phyloP scores from a whole-genome alignment of 169 alveolate genomes.

The Toxoplasma gondii region DNA sequence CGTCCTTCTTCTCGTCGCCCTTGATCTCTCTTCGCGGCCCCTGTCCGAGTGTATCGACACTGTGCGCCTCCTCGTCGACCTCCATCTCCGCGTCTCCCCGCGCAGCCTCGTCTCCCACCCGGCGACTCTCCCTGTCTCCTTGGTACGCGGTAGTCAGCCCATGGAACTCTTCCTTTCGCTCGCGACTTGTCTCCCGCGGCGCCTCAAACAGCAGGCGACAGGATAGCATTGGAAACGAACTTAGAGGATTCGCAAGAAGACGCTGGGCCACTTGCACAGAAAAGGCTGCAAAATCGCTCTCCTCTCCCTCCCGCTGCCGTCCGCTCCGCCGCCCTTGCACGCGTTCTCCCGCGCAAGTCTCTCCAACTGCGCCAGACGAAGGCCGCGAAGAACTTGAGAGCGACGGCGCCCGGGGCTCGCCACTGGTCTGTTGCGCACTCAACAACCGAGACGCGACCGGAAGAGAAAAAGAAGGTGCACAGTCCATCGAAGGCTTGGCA shows the following conservation, averaged over 20 bases:
- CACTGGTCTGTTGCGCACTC: no score
- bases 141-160: not conserved
- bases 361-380: no score
- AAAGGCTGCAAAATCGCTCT: not conserved
- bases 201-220: not conserved
- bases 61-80: not conserved
- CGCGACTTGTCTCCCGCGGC: not conserved
- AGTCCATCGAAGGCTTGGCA: no score
- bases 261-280: not conserved
- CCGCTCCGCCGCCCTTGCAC: no score
- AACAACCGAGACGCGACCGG: no score
- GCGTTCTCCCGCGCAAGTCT: no score
- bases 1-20: not conserved
- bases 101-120: not conserved
- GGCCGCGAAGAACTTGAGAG: no score
- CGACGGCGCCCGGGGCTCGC: no score
- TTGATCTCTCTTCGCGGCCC: not conserved
- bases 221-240: not conserved
- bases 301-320: no score
- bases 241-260: not conserved
- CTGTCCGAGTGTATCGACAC: not conserved
- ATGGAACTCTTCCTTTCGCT: not conserved
- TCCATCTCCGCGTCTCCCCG: not conserved
- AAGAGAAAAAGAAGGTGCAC: no score
- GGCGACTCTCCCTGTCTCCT: not conserved